Percentiles rank a stretch among this genome's conserved stretches.
Conservation (phyloP, 352 stramenopile species). For the Globisporangium abappressorium region DNA sequence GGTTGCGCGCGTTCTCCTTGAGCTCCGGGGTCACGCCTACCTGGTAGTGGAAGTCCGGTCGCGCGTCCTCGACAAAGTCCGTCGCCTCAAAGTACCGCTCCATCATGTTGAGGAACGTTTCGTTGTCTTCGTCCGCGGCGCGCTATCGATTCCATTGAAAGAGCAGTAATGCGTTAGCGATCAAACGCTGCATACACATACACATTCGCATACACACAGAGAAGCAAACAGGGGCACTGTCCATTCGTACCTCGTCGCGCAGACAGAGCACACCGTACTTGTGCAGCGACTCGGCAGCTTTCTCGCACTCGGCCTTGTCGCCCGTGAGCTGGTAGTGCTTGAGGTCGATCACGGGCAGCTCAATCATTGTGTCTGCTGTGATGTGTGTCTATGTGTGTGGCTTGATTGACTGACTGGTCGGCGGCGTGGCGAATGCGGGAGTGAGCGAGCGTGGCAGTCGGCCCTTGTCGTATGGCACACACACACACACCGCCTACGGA, state of each 20-base stretch:
- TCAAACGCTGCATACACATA: not conserved
- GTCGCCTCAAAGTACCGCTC: constrained; percentile 90
- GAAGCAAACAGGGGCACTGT: too few species aligned
- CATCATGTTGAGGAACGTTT: constrained; percentile 92
- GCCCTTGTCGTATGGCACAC: not conserved
- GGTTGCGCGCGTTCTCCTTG: constrained; percentile 84
- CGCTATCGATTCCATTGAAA: constrained; percentile 26
- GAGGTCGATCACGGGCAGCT: constrained; percentile 83
- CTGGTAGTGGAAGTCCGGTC: constrained; percentile 87
- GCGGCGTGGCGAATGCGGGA: constrained; percentile 13
- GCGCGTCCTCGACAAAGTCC: constrained; percentile 87
- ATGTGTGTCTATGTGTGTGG: constrained; percentile 2
- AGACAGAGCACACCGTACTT: constrained; percentile 86
- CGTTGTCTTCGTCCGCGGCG: constrained; percentile 68
- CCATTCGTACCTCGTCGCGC: constrained; percentile 42
- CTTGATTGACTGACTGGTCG: constrained; percentile 9
- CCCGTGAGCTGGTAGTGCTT: constrained; percentile 71
- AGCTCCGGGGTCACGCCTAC: constrained; percentile 87
- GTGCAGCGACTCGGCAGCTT: constrained; percentile 78
- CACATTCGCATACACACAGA: not conserved
- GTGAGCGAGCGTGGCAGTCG: not conserved
- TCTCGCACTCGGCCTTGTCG: constrained; percentile 66
- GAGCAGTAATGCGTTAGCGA: not conserved
- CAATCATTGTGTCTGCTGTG: constrained; percentile 38
- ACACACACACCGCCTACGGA: not conserved